phyloP scores from a whole-genome alignment of 768 basidiomycete genomes.

The Pholiota molesta region DNA sequence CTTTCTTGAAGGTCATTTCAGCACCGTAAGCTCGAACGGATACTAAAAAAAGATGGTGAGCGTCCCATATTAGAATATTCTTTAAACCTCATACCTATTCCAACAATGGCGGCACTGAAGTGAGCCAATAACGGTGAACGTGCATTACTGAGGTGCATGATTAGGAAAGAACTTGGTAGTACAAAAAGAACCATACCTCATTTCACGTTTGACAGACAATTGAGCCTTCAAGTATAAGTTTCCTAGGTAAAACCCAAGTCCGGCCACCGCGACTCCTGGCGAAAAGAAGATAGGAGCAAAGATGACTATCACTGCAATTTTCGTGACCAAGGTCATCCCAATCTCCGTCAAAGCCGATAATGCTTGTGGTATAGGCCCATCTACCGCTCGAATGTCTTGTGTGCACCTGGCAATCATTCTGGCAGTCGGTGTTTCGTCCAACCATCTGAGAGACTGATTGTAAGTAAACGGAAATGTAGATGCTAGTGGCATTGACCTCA shows the following conservation, averaged over 20 bases:
- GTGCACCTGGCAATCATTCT: conserved; percentile 10
- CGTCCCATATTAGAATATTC: too few species aligned
- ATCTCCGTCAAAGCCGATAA: conserved; percentile 15
- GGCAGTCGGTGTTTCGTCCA: conserved; percentile 5
- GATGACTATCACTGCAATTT: conserved; percentile 40
- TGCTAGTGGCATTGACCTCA: not conserved
- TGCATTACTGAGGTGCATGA: conserved; percentile 9
- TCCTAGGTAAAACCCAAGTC: conserved; percentile 39
- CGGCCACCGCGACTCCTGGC: conserved; percentile 40
- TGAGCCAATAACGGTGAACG: conserved; percentile 14
- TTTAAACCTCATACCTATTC: conserved; percentile 38
- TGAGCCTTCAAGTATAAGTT: conserved; percentile 40
- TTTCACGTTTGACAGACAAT: conserved; percentile 1
- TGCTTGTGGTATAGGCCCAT: conserved; percentile 37
- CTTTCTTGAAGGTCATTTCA: conserved; percentile 9
- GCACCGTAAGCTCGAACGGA: conserved; percentile 20
- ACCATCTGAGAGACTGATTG: not conserved
- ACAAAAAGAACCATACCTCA: not conserved
- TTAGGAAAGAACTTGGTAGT: not conserved
- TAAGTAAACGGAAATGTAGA: not conserved
- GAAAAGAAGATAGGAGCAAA: conserved; percentile 45
- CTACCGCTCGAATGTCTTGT: conserved; percentile 40
- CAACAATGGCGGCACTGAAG: conserved; percentile 44
- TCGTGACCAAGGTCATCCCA: conserved; percentile 33
- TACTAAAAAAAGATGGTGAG: not conserved